Evolutionary conservation across 345 rosid species (phyloP), one percentile per base, ranked within the genome.

Genomic region (Linum trigynum): DNA sequence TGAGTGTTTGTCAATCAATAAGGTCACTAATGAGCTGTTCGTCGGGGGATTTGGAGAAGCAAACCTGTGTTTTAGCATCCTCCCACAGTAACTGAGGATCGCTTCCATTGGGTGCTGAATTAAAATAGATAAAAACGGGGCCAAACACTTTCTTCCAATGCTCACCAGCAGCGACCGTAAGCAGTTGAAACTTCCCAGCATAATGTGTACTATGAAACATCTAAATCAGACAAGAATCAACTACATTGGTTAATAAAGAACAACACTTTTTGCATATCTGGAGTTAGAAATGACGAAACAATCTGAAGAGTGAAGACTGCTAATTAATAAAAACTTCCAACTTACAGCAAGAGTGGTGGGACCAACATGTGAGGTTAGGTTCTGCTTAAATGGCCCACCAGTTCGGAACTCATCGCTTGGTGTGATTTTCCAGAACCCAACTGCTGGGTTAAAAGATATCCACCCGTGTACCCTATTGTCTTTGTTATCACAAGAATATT

Each of bases 141-240:
- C 37, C 37, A 11, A 17, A 57, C 7, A 57, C 60, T 57, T 57
- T 57, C 60, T 57, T 57, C 60, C 60, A 57, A 57, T 57, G 60
- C 38, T 57, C 60, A n/a, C 60, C 60, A 57, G 60, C 9, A 1
- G 37, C 38, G 11, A 57, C 38, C 2, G 15, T 57, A 14, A 57
- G 37, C 37, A 36, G n/a, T 2, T 15, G 12, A 17, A 15, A 32
- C 17, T 57, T 57, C 38, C 60, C 60, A 14, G 36, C 60, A 57
- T 57, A 57, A 57, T 57, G 60, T 57, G 60, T 17, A 57, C 60
- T 57, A n/a, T 57, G 60, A 57, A 57, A 57, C 60, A 57, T 57
- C 60, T 57, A 57, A 17, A 2, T 11, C 56, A 51, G 56, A 11
- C 60, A 5, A 17, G 3, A 36, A 36, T 2, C n/a, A 23, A 11